phyloP scores from a whole-genome alignment of 495 filamentous ascomycete genomes.

The Monascus purpureus region DNA sequence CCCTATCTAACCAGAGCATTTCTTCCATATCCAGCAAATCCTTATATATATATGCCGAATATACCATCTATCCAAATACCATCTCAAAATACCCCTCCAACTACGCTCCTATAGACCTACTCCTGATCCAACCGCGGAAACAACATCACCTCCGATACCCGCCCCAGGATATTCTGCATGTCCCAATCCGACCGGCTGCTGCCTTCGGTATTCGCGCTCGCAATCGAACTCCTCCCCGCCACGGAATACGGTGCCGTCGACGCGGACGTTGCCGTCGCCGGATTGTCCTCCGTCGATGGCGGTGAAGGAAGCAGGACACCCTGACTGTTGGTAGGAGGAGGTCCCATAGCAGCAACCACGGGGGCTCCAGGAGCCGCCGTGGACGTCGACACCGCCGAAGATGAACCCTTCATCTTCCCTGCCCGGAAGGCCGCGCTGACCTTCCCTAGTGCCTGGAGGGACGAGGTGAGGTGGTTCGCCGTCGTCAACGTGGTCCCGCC shows the following conservation, averaged over 20 bases:
- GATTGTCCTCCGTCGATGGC: slow-evolving; percentile 8
- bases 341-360: background rate
- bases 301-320: slow-evolving; percentile 13
- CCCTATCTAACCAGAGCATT: no score
- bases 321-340: background rate
- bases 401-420: slow-evolving; percentile 3
- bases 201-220: background rate
- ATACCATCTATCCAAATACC: no score
- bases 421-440: slow-evolving; percentile 23
- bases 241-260: background rate
- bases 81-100: no score
- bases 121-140: slow-evolving; percentile 11
- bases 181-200: slow-evolving; percentile 7
- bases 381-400: background rate
- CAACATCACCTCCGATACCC: slow-evolving; percentile 29
- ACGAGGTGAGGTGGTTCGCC: slow-evolving; percentile 25
- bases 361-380: background rate
- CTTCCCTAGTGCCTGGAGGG: slow-evolving; percentile 25
- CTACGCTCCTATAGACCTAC: no score
- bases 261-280: slow-evolving; percentile 6
- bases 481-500: slow-evolving; percentile 17
- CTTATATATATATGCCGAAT: no score
- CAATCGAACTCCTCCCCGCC: background rate
- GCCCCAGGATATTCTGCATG: slow-evolving; percentile 18
- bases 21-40: no score